phyloP scores from a whole-genome alignment of 2,329 filamentous ascomycete genomes.

The Claviceps spartinae region DNA sequence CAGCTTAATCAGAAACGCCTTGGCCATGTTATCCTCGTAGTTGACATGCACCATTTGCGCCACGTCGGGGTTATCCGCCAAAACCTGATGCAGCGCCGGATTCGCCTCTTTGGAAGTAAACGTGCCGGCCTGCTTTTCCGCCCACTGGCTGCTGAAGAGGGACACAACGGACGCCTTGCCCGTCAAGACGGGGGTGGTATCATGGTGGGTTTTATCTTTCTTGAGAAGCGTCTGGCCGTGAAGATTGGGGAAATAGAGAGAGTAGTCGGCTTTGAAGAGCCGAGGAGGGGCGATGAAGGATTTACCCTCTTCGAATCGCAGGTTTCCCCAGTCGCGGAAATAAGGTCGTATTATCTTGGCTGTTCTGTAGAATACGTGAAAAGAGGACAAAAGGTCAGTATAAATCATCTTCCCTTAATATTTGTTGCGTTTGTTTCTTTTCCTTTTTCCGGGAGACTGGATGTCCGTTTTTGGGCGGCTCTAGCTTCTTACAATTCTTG shows the following conservation, averaged over 20 bases:
- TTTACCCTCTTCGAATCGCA: slow-evolving; percentile 74
- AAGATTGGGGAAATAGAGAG: slow-evolving; percentile 90
- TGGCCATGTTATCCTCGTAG: slow-evolving; percentile 66
- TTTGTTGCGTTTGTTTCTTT: background rate
- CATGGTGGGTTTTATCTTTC: slow-evolving; percentile 31
- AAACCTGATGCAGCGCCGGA: slow-evolving; percentile 49
- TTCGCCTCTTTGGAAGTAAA: slow-evolving; percentile 57
- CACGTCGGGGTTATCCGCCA: slow-evolving; percentile 37
- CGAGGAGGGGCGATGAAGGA: slow-evolving; percentile 75
- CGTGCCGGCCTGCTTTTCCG: slow-evolving; percentile 60
- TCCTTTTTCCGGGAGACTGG: background rate
- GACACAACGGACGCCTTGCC: slow-evolving; percentile 67
- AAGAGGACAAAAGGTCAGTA: no score
- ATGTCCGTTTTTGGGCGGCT: no score
- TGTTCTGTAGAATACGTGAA: slow-evolving; percentile 33
- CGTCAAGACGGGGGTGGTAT: slow-evolving; percentile 64
- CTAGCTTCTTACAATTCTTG: slow-evolving; percentile 51
- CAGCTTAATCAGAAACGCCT: slow-evolving; percentile 42
- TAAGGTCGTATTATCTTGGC: slow-evolving; percentile 74
- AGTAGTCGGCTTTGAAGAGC: slow-evolving; percentile 69
- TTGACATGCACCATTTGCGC: slow-evolving; percentile 81
- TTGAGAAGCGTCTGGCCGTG: slow-evolving; percentile 62
- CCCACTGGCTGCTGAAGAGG: slow-evolving; percentile 76
- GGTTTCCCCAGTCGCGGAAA: slow-evolving; percentile 88
- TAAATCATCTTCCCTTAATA: no score